These are phyloP conservation scores for Debaryomyces prosopidis DNA, from an alignment of 805 yeast species.

Conservation along the genomic window DNA sequence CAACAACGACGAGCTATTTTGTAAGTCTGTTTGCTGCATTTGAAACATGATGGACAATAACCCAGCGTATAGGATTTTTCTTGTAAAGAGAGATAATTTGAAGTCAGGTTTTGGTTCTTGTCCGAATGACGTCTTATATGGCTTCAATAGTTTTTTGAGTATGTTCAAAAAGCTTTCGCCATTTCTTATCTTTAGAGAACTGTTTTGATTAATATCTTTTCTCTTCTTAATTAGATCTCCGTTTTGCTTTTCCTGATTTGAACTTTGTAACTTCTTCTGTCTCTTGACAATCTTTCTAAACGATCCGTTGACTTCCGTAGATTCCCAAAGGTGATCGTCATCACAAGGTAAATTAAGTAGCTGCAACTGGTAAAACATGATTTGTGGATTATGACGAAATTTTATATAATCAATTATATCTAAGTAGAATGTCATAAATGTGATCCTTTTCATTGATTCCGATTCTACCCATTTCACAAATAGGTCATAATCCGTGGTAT, in stretches of 20 bases:
- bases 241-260: conserved; percentile 1
- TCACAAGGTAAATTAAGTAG: conserved; percentile 42
- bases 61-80: conserved; percentile 47
- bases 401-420: conserved; percentile 79
- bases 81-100: conserved; percentile 52
- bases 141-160: conserved; percentile 57
- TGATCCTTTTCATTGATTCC: conserved; percentile 75
- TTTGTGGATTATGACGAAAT: conserved; percentile 67
- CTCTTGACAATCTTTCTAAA: conserved; percentile 38
- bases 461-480: conserved; percentile 76
- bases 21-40: conserved; percentile 30
- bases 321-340: conserved; percentile 40
- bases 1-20: conserved; percentile 47
- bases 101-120: conserved; percentile 31
- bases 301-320: conserved; percentile 37
- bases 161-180: conserved; percentile 50
- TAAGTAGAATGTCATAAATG: conserved; percentile 78
- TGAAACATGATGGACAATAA: conserved; percentile 27
- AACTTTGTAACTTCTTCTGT: conserved; percentile 25
- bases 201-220: conserved; percentile 1
- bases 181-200: conserved; percentile 9
- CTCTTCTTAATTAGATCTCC: conserved; percentile 3
- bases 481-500: conserved; percentile 28
- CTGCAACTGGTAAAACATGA: conserved; percentile 39
- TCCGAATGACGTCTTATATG: conserved; percentile 33